Conservation (phyloP, 768 basidiomycete species). For the Russula sp. region DNA sequence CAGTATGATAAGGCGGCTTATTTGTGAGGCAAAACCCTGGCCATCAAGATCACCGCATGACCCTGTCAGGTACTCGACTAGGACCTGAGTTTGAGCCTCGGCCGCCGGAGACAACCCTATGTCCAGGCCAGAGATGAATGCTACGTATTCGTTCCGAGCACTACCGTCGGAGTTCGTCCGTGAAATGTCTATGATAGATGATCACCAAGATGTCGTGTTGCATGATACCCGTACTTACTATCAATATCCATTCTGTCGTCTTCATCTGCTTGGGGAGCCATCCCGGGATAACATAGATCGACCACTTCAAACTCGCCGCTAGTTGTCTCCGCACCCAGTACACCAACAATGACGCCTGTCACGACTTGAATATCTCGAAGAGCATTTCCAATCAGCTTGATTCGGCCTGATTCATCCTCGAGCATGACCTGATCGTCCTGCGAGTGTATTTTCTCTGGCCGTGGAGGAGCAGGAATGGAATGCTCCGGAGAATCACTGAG, state of each 20-base stretch:
- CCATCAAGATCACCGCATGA: conserved; percentile 72
- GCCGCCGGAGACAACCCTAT: conserved; percentile 57
- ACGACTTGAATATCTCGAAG: conserved; percentile 61
- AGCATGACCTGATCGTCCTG: conserved; percentile 77
- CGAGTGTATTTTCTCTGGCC: conserved; percentile 67
- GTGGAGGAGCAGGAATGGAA: conserved; percentile 82
- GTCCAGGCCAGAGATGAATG: conserved; percentile 78
- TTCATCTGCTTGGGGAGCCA: conserved; percentile 56
- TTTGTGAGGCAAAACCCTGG: conserved; percentile 56
- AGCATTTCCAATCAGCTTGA: conserved; percentile 74
- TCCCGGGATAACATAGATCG: conserved; percentile 78
- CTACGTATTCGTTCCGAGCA: conserved; percentile 62
- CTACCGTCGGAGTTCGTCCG: background rate
- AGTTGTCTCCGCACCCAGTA: conserved; percentile 83
- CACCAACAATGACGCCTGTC: conserved; percentile 88
- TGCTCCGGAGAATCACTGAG: conserved; percentile 39
- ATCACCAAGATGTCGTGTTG: conserved; percentile 15
- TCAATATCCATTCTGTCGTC: conserved; percentile 63
- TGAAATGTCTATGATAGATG: conserved; percentile 1
- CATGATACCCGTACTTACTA: conserved; percentile 35
- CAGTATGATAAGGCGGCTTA: conserved; percentile 82
- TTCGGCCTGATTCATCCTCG: conserved; percentile 94
- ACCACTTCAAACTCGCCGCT: conserved; percentile 91
- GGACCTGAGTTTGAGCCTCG: conserved; percentile 73
- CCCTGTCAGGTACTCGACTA: conserved; percentile 85